Evolutionary conservation across 1,284 basidiomycete species (phyloP).

Genomic region (Malassezia equina): DNA sequence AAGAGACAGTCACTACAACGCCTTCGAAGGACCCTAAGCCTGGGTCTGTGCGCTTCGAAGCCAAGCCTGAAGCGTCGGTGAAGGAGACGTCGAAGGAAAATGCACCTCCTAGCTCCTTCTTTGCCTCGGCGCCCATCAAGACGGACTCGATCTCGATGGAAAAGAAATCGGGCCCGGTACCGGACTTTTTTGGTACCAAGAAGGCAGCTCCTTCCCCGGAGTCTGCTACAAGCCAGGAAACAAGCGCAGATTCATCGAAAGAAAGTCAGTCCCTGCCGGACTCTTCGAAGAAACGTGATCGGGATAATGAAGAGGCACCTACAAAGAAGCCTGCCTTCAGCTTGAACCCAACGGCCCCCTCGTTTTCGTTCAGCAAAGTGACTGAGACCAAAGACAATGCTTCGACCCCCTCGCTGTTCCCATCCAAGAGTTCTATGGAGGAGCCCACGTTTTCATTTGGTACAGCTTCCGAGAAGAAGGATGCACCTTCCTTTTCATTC

Average conservation of each 20-base stretch:
- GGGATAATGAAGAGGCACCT: slow-evolving; percentile 7
- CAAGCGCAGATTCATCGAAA: neutral
- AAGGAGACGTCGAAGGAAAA: neutral
- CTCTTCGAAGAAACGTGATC: slow-evolving; percentile 1
- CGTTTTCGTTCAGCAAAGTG: slow-evolving; percentile 25
- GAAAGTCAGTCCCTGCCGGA: slow-evolving; percentile 12
- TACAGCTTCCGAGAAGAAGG: neutral
- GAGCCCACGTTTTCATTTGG: slow-evolving; percentile 9
- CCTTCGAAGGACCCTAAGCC: slow-evolving; percentile 15
- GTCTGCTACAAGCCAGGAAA: neutral
- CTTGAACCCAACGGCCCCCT: neutral
- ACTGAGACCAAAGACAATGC: slow-evolving; percentile 6
- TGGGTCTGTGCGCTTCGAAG: slow-evolving; percentile 6
- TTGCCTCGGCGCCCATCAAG: slow-evolving; percentile 18
- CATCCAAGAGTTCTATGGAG: neutral
- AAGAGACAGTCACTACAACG: slow-evolving; percentile 12
- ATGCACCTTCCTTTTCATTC: slow-evolving; percentile 5
- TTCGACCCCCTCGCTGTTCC: neutral
- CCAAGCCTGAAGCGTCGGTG: neutral
- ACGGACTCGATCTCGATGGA: slow-evolving; percentile 12
- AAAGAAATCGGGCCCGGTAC: slow-evolving; percentile 36
- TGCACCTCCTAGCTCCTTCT: slow-evolving; percentile 2
- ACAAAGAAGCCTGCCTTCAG: neutral
- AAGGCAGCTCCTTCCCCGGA: neutral
- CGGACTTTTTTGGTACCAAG: slow-evolving; percentile 33